Evolutionary conservation across 139 green algal species (phyloP), one percentile per base, ranked within the genome.

Genomic region (Spirogloea muscicola): DNA sequence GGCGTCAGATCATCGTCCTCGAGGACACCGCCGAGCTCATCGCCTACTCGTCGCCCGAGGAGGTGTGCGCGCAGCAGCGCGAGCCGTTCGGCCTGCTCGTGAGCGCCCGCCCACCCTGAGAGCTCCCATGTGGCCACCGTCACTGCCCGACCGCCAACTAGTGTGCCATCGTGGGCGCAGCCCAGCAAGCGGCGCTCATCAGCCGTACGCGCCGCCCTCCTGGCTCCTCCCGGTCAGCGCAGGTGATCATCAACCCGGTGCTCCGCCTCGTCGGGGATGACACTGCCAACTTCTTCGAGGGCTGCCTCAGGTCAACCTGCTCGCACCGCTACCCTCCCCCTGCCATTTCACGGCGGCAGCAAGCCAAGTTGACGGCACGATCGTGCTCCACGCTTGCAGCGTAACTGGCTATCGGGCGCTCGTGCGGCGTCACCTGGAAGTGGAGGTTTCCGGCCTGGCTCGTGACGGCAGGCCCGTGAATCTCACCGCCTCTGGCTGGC

Each of bases 211-310:
- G n/a, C n/a, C n/a, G n/a, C n/a, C n/a, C n/a, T n/a, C n/a, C n/a
- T n/a, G n/a, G 43, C 43, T 13, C 43, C 13, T 13, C 43, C 10
- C 43, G 10, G 10, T 51, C 13, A 51, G 38, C 36, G 48, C 74
- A 81, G 62, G 79, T 85, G 33, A 44, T 85, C 1, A 82, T 85
- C 31, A 85, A 85, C 58, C 79, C 79, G 1, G 31, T 58, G 44
- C 37, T 85, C 3, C 42, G 34, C 25, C 42, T 27, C 1, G 42
- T 78, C 3, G 67, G 65, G 1, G 61, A 59, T 37, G 16, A 16
- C 42, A 79, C 33, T 42, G 63, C 64, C 0, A 21, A 25, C 6
- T 85, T 85, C 69, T 78, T 82, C 43, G 79, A 85, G 65, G 79
- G 79, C 37, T 85, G 79, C 49, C 39, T 85, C 18, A 79, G 70